Percentiles rank a stretch among this genome's conserved stretches.
These are phyloP conservation scores for Camellia sinensis DNA, from an alignment of 148 eudicot species.

Conservation along the genomic window DNA sequence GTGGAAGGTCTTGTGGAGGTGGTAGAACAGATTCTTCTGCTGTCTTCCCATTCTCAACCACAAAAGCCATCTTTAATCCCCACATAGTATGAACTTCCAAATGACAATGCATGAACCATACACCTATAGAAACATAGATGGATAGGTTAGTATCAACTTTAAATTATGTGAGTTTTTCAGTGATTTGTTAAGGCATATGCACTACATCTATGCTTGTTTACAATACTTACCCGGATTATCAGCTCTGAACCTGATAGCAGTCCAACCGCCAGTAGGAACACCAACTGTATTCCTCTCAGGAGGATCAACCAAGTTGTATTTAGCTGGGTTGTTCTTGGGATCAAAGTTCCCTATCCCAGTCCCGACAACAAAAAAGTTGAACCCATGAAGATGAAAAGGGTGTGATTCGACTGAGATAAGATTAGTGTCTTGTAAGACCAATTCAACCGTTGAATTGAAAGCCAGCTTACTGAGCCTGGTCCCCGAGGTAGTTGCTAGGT, in stretches of 20 bases:
- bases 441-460: slow-evolving; percentile 51
- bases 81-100: slow-evolving; percentile 59
- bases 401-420: slow-evolving; percentile 56
- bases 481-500: slow-evolving; percentile 36
- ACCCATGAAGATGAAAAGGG: slow-evolving; percentile 68
- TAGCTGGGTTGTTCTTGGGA: slow-evolving; percentile 40
- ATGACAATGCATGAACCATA: slow-evolving; percentile 69
- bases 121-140: slow-evolving; percentile 30
- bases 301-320: slow-evolving; percentile 59
- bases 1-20: slow-evolving; percentile 57
- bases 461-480: slow-evolving; percentile 41
- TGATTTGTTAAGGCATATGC: background rate
- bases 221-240: slow-evolving; percentile 53
- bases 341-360: slow-evolving; percentile 52
- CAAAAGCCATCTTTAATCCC: slow-evolving; percentile 62
- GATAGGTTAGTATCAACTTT: background rate
- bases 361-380: slow-evolving; percentile 61
- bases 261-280: slow-evolving; percentile 54
- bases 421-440: slow-evolving; percentile 58
- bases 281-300: slow-evolving; percentile 62
- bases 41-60: slow-evolving; percentile 49
- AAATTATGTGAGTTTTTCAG: background rate
- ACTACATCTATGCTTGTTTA: background rate
- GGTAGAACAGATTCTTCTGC: slow-evolving; percentile 46
- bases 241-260: slow-evolving; percentile 36